These are phyloP conservation scores for Vaccinium myrtillus DNA, from an alignment of 148 eudicot genomes.

Conservation along the genomic window DNA sequence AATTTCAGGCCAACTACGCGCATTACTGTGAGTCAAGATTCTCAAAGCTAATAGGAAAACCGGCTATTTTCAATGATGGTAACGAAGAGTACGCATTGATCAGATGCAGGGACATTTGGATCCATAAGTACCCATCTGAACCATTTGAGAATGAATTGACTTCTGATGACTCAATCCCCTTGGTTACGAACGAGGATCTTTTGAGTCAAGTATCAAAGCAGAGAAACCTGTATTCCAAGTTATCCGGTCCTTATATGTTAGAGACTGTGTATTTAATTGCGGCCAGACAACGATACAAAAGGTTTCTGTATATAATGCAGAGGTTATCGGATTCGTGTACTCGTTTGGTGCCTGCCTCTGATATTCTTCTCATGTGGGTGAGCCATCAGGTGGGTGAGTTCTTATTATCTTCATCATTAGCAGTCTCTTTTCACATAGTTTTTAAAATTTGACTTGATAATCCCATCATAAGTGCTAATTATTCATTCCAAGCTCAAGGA, in stretches of 20 bases:
- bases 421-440: background rate
- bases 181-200: slow-evolving; percentile 31
- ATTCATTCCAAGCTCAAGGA: background rate
- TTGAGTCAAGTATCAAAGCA: slow-evolving; percentile 46
- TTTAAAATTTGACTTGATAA: background rate
- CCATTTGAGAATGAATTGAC: slow-evolving; percentile 68
- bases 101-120: slow-evolving; percentile 80
- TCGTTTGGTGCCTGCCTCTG: slow-evolving; percentile 50
- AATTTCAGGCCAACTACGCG: slow-evolving; percentile 57
- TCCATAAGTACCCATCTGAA: slow-evolving; percentile 57
- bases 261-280: slow-evolving; percentile 55
- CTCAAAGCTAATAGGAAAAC: slow-evolving; percentile 74
- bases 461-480: background rate
- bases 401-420: background rate
- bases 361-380: slow-evolving; percentile 64
- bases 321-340: slow-evolving; percentile 24
- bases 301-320: slow-evolving; percentile 29
- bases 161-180: slow-evolving; percentile 16
- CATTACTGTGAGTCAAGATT: slow-evolving; percentile 68
- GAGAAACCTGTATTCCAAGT: slow-evolving; percentile 39
- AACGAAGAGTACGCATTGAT: slow-evolving; percentile 77
- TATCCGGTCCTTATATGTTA: slow-evolving; percentile 47
- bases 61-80: slow-evolving; percentile 68
- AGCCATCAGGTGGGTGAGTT: slow-evolving; percentile 52
- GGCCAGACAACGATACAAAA: slow-evolving; percentile 55